Evolutionary conservation across 2,329 filamentous ascomycete genomes (phyloP).

Genomic region (Penicillium sp.): DNA sequence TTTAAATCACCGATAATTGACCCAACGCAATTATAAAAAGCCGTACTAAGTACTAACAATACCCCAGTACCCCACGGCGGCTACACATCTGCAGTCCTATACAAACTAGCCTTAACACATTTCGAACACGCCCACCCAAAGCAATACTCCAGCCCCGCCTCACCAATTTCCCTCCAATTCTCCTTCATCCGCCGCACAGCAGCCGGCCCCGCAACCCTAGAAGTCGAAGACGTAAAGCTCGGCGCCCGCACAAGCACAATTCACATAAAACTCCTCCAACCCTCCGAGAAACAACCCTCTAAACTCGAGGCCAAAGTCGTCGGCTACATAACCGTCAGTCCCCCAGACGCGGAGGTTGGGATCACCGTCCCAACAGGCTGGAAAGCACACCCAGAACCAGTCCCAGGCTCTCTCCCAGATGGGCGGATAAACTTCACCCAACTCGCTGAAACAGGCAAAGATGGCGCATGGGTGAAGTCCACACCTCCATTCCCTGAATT

Average conservation of each 20-base stretch:
- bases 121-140: slow-evolving; percentile 60
- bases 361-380: slow-evolving; percentile 58
- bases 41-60: slow-evolving; percentile 12
- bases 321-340: slow-evolving; percentile 63
- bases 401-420: slow-evolving; percentile 37
- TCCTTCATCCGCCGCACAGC: slow-evolving; percentile 66
- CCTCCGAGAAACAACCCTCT: slow-evolving; percentile 31
- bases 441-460: slow-evolving; percentile 22
- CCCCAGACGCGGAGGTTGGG: slow-evolving; percentile 61
- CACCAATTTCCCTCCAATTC: slow-evolving; percentile 64
- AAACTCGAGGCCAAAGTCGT: slow-evolving; percentile 59
- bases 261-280: slow-evolving; percentile 57
- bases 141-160: slow-evolving; percentile 49
- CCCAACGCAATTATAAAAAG: neutral
- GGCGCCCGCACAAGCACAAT: slow-evolving; percentile 64
- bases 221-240: slow-evolving; percentile 63
- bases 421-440: slow-evolving; percentile 25
- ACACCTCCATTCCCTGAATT: slow-evolving; percentile 36
- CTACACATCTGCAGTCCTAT: slow-evolving; percentile 64
- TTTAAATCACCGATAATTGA: neutral
- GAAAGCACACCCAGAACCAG: slow-evolving; percentile 48
- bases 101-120: slow-evolving; percentile 60
- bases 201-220: slow-evolving; percentile 57
- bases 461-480: slow-evolving; percentile 28
- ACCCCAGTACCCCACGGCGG: slow-evolving; percentile 68